Conservation (phyloP, 2,329 filamentous ascomycete species). For the Claviceps africana region DNA sequence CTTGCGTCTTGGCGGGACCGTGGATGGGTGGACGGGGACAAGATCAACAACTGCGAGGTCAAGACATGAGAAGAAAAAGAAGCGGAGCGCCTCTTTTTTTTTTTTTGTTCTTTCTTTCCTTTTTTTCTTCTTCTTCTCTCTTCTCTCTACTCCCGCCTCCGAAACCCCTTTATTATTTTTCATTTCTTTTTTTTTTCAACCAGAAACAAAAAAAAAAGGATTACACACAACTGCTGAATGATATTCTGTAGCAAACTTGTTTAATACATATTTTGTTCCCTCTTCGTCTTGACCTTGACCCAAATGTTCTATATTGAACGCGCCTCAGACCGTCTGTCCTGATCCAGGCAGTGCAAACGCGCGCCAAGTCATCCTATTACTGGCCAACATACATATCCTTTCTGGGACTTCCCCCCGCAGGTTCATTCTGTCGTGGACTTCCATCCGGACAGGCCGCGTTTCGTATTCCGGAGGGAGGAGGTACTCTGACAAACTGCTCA, state of each 20-base stretch:
- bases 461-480: slow-evolving; percentile 15
- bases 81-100: neutral
- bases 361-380: slow-evolving; percentile 31
- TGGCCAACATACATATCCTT: slow-evolving; percentile 36
- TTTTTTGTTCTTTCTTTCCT: neutral
- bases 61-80: neutral
- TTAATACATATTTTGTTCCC: neutral
- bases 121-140: no score
- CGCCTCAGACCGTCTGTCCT: neutral
- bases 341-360: slow-evolving; percentile 29
- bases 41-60: neutral
- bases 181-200: neutral
- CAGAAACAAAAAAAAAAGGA: neutral
- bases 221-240: neutral
- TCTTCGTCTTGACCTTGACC: neutral
- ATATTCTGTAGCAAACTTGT: neutral
- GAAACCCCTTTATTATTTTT: neutral
- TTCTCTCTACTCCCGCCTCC: no score
- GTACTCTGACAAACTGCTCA: slow-evolving; percentile 11
- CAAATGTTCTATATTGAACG: neutral
- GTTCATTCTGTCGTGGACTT: slow-evolving; percentile 31
- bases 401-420: slow-evolving; percentile 32
- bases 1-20: neutral
- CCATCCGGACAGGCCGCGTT: slow-evolving; percentile 32
- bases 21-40: neutral